Evolutionary conservation across 2,329 filamentous ascomycete genomes (phyloP), one percentile per base, ranked within the genome.

Genomic region (Trichoderma guizhouense): DNA sequence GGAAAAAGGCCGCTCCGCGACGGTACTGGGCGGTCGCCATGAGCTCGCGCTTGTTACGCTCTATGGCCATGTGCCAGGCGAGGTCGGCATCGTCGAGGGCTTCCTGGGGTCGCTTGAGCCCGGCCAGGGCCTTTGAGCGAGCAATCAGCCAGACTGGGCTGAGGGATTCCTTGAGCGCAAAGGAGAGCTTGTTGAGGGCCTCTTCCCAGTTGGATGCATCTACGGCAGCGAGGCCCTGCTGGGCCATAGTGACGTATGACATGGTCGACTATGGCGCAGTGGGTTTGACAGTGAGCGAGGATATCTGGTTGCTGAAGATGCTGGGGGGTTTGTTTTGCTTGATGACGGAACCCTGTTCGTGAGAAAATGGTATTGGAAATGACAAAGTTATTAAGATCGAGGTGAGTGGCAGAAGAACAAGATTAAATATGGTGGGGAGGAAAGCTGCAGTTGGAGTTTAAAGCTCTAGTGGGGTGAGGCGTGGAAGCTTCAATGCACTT

Each of bases 21-120:
- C 95, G 90, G 77, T 96, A 89, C 77, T 98, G 93, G 2, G 93
- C 91, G n/a, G 93, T 89, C 60, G 90, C 86, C 80, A 98, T 93
- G 34, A 92, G 86, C 74, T 93, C 89, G 65, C 92, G 89, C 77
- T 91, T 92, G 36, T 88, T 92, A 53, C 95, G 91, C 74, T 91
- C 86, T 30, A 83, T 84, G 3, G 91, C 91, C 5, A 86, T 82
- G 47, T 86, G 82, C 68, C 92, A 87, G 3, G 90, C 92, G 62
- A 86, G 85, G 74, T 94, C 89, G 47, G 91, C 90, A 80, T 95
- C 92, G 51, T 83, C 84, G 58, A 96, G 87, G 1, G 94, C 92
- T 26, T 88, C 85, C 3, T 89, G 84, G 71, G 89, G 86, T 65
- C 89, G 84, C 75, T 85, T 85, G 3, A 87, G 85, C 72, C 92